Conservation (phyloP, 2,329 filamentous ascomycete genomes). For the Colletotrichum spaethianum region DNA sequence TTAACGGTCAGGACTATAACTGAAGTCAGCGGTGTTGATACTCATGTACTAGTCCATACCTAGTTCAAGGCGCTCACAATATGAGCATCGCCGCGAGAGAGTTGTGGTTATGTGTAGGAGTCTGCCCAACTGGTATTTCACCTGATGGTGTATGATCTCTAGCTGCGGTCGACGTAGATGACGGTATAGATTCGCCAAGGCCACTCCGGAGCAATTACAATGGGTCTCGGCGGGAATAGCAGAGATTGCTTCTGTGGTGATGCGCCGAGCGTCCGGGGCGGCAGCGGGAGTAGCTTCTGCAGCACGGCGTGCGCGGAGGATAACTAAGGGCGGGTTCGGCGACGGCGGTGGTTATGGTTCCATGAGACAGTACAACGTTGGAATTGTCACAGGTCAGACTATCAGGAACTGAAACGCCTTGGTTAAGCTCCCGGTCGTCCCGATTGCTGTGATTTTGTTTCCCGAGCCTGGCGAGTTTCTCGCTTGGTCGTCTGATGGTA, state of each 20-base stretch:
- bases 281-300: neutral
- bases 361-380: neutral
- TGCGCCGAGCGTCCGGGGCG: neutral
- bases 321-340: neutral
- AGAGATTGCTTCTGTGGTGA: neutral
- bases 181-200: neutral
- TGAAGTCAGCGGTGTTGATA: too few species aligned
- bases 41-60: too few species aligned
- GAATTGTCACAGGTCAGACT: slow-evolving; percentile 17
- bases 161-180: neutral
- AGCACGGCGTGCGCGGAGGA: neutral
- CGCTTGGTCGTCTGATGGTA: slow-evolving; percentile 46
- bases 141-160: neutral
- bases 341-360: neutral
- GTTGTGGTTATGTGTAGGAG: too few species aligned
- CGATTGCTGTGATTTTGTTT: slow-evolving; percentile 49
- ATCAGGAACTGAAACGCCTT: slow-evolving; percentile 50
- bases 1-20: too few species aligned
- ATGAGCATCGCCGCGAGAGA: too few species aligned
- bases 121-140: too few species aligned
- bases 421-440: slow-evolving; percentile 53
- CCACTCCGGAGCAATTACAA: neutral
- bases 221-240: too few species aligned
- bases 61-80: too few species aligned
- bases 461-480: slow-evolving; percentile 44